A percentile compares a stretch with the other conserved stretches of the same genome.
phyloP scores from a whole-genome alignment of 768 basidiomycete genomes.

The Calocera cornea region DNA sequence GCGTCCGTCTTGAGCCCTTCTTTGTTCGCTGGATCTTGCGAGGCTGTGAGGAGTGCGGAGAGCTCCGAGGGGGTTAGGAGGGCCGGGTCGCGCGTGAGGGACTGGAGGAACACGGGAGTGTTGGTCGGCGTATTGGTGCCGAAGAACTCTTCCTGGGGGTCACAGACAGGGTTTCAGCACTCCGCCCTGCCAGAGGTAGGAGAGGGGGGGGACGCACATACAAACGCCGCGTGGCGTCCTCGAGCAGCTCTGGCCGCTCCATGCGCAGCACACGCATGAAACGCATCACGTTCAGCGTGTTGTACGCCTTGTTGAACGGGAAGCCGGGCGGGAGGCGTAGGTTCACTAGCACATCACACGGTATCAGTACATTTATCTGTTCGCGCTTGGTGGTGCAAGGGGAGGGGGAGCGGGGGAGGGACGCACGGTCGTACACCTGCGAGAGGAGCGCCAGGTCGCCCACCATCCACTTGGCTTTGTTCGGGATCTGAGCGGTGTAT shows the following conservation, averaged over 20 bases:
- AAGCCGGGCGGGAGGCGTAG: not conserved
- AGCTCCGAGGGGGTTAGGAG: not conserved
- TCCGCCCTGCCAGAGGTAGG: not conserved
- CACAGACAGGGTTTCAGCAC: not conserved
- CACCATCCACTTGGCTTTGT: conserved; percentile 1
- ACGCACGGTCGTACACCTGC: not conserved
- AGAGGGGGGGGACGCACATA: not conserved
- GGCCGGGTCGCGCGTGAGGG: not conserved
- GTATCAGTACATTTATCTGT: not conserved
- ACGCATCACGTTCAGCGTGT: conserved; percentile 2
- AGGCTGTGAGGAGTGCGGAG: not conserved
- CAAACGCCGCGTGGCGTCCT: not conserved
- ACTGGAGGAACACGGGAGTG: not conserved
- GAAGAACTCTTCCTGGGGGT: conserved; percentile 8
- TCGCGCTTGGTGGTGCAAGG: not conserved
- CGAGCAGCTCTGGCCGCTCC: not conserved
- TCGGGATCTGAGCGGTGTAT: not conserved
- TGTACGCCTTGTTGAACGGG: conserved; percentile 2
- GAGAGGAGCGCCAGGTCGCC: not conserved
- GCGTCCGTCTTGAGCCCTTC: not conserved
- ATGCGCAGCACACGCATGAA: conserved; percentile 2
- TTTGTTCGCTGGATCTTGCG: not conserved
- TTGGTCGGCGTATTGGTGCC: not conserved
- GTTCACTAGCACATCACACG: not conserved
- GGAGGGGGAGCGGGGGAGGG: not conserved